Evolutionary conservation across 192 early-diverging fungal genomes (phyloP).

Genomic region (Mortierella claussenii): DNA sequence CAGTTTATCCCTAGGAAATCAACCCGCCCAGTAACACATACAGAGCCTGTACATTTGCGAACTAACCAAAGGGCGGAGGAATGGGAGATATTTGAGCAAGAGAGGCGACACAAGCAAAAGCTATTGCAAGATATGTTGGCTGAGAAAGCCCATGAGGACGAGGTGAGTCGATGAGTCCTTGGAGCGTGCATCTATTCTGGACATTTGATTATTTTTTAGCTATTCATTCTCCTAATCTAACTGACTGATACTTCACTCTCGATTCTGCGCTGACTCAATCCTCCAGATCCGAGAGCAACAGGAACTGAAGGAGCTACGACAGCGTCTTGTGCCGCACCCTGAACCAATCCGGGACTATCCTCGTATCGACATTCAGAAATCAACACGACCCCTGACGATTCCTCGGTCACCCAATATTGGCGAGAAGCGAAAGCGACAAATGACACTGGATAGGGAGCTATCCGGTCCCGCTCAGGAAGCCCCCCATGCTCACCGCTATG

Average conservation of each 20-base stretch:
- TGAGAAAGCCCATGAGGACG: constrained; percentile 39
- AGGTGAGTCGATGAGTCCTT: constrained; percentile 24
- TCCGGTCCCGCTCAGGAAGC: constrained; percentile 1
- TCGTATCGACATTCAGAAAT: constrained; percentile 44
- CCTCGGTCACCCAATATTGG: constrained; percentile 40
- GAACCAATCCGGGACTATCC: constrained; percentile 38
- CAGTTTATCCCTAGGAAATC: constrained; percentile 70
- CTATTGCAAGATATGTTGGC: constrained; percentile 22
- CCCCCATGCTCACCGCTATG: background rate
- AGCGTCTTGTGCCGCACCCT: constrained; percentile 19
- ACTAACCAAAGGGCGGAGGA: constrained; percentile 67
- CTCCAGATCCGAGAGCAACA: constrained; percentile 9
- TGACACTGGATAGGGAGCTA: constrained; percentile 19
- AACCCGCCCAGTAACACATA: constrained; percentile 64
- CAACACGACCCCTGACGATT: constrained; percentile 19
- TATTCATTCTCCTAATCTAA: no score
- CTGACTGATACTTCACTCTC: background rate
- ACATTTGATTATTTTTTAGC: no score
- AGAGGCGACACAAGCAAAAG: constrained; percentile 25
- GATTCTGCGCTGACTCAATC: background rate
- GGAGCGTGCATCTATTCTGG: no score
- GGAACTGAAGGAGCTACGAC: constrained; percentile 22
- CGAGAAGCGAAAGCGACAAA: constrained; percentile 38
- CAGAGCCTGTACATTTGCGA: constrained; percentile 55
- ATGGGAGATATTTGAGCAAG: constrained; percentile 65